phyloP scores from a whole-genome alignment of 805 yeast species.

The Candida namnaoensis region DNA sequence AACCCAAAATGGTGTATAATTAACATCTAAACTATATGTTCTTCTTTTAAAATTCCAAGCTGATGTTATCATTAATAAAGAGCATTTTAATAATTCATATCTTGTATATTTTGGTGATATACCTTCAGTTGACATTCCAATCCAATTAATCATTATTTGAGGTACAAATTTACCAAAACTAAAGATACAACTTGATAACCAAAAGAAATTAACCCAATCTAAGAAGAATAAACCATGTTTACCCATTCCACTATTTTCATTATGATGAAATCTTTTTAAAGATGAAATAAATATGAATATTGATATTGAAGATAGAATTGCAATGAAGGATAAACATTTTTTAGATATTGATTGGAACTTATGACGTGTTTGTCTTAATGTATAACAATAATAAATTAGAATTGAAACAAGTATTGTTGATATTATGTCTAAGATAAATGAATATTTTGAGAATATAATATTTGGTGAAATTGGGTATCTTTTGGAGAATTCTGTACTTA shows the following conservation, averaged over 20 bases:
- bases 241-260: slow-evolving; percentile 12
- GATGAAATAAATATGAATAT: slow-evolving; percentile 2
- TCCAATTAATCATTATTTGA: slow-evolving; percentile 31
- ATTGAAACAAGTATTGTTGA: slow-evolving; percentile 7
- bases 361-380: slow-evolving; percentile 23
- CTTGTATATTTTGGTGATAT: slow-evolving; percentile 17
- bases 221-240: slow-evolving; percentile 23
- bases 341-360: slow-evolving; percentile 27
- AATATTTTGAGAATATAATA: slow-evolving; percentile 16
- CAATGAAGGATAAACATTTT: slow-evolving; percentile 1
- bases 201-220: slow-evolving; percentile 32
- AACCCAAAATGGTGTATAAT: background rate
- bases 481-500: slow-evolving; percentile 15
- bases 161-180: slow-evolving; percentile 25
- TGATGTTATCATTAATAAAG: slow-evolving; percentile 2
- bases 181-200: slow-evolving; percentile 24
- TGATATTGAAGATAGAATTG: background rate
- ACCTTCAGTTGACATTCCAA: slow-evolving; percentile 22
- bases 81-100: slow-evolving; percentile 1
- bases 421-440: slow-evolving; percentile 12
- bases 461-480: slow-evolving; percentile 27
- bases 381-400: slow-evolving; percentile 19
- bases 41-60: too few species aligned
- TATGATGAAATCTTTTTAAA: background rate
- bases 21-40: too few species aligned